Evolutionary conservation across 805 yeast genomes (phyloP).

Genomic region (Myxozyma udenii): DNA sequence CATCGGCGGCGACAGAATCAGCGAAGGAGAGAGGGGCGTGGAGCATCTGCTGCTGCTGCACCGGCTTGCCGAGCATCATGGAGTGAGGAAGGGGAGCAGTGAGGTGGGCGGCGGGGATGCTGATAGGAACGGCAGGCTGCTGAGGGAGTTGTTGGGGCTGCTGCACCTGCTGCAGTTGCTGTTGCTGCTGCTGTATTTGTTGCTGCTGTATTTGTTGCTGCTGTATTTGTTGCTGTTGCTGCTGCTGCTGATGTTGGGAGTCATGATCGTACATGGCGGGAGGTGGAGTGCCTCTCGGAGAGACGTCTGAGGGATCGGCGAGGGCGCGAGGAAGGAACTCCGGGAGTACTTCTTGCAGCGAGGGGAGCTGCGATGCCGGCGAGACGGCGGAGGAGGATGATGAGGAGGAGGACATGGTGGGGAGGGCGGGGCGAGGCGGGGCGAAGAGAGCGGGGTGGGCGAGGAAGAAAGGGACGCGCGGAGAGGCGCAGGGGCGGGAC

Average conservation of each 20-base stretch:
- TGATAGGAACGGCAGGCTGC: background rate
- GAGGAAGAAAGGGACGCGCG: background rate
- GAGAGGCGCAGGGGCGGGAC: background rate
- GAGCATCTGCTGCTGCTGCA: too few relatives aligned
- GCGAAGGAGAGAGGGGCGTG: too few relatives aligned
- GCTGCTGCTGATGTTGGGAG: too few relatives aligned
- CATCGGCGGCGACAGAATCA: too few relatives aligned
- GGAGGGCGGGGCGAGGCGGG: background rate
- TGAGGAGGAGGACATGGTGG: background rate
- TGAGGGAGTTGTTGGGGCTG: constrained; percentile 2
- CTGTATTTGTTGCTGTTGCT: too few relatives aligned
- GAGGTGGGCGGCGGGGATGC: too few relatives aligned
- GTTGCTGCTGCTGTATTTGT: background rate
- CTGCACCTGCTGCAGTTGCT: background rate
- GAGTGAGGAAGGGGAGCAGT: too few relatives aligned
- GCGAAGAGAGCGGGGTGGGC: background rate
- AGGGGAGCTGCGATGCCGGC: constrained; percentile 23
- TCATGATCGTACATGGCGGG: background rate
- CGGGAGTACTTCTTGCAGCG: constrained; percentile 26
- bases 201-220: background rate
- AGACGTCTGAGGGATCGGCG: background rate
- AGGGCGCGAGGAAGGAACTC: constrained; percentile 24
- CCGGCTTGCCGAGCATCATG: too few relatives aligned
- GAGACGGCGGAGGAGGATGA: constrained; percentile 2
- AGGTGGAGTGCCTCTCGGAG: background rate